Evolutionary conservation across 306 rosid genomes (phyloP), one percentile per base, ranked within the genome.

Genomic region (Glycine tomentella): DNA sequence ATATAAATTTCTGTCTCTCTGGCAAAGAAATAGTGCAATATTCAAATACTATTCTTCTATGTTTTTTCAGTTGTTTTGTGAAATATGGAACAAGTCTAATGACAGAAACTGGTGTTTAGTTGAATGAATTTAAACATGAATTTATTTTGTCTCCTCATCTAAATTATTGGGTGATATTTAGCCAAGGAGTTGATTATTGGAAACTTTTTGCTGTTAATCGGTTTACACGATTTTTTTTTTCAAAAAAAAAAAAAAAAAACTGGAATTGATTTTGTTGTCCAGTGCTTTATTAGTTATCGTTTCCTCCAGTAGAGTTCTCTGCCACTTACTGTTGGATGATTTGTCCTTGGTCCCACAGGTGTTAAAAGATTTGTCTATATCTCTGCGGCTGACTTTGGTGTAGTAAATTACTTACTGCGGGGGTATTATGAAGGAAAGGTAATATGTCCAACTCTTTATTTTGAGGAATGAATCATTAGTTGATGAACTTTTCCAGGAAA

Each of bases 381-480:
- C 85, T 95, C 99, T 70, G 98, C 99, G 45, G 98, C 98, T 80
- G 99, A 90, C 89, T 91, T 91, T 86, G 99, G 99, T 52, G 79
- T 88, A 75, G 94, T 42, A 70, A 95, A 95, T 87, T 91, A 89
- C 86, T 51, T 93, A 68, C 69, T 95, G 67, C 88, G 25, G 67
- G 99, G 99, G 46, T 95, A 95, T 89, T 95, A 93, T 72, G 94
- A 90, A 80, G 99, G 99, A 84, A 95, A 95, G 99, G 99, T 95
- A 89, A 72, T 10, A 10, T 51, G 11, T 63, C 64, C 81, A 46
- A 50, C 80, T 80, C 64, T 53, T 77, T 51, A 70, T 73, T 49
- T 57, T 78, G 46, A 58, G 76, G 75, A 78, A 58, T 57, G 71
- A 20, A 77, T 72, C 62, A 73, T 34, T 57, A 3, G 25, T 77